Percentiles rank a stretch among this genome's conserved stretches.
These are phyloP conservation scores for Pyrrhoderma lamaoense DNA, from an alignment of 1,284 basidiomycete genomes.

Conservation along the genomic window DNA sequence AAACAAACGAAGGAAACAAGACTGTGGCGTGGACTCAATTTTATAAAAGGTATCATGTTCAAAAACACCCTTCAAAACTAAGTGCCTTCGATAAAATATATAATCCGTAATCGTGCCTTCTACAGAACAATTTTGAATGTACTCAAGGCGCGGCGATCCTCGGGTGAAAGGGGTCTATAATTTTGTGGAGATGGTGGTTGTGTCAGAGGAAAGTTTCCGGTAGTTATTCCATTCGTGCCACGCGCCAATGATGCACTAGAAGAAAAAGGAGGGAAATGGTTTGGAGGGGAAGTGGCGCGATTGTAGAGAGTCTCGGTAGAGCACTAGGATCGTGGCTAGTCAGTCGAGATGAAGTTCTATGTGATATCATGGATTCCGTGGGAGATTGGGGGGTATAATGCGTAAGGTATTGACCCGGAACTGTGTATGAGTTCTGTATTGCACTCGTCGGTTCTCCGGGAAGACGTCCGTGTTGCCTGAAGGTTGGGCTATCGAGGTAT, in stretches of 20 bases:
- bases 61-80: too few relatives aligned
- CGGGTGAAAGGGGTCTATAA: constrained; percentile 47
- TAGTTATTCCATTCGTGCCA: constrained; percentile 23
- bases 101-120: not conserved
- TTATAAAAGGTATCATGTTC: too few relatives aligned
- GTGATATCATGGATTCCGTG: not conserved
- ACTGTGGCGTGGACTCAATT: too few relatives aligned
- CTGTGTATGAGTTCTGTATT: not conserved
- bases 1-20: too few relatives aligned
- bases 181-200: constrained; percentile 17
- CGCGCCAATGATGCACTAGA: not conserved
- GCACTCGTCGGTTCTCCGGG: not conserved
- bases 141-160: constrained; percentile 49
- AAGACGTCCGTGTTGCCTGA: not conserved
- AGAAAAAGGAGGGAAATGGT: constrained; percentile 7
- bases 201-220: constrained; percentile 4
- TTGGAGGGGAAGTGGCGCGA: constrained; percentile 14
- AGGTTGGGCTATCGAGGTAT: not conserved
- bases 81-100: too few relatives aligned
- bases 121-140: constrained; percentile 49
- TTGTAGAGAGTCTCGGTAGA: constrained; percentile 14
- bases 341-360: not conserved
- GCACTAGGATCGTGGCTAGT: constrained; percentile 8
- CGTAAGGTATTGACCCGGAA: not conserved
- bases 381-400: not conserved